Conservation (phyloP, 371 early-diverging fungal species). For the Apophysomyces sp. region DNA sequence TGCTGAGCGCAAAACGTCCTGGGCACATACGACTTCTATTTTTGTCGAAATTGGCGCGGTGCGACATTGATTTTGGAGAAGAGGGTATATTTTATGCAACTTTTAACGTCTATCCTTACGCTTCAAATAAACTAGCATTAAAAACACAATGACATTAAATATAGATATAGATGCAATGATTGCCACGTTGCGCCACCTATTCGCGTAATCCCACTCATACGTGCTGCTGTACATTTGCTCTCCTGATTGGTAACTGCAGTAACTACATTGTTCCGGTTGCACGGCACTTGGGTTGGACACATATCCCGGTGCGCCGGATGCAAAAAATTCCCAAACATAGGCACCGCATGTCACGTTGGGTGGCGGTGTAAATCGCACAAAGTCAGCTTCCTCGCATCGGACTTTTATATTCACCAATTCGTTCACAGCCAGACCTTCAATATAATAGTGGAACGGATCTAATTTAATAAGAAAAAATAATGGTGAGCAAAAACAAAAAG, state of each 20-base stretch:
- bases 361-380: conserved; percentile 50
- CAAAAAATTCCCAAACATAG: conserved; percentile 47
- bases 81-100: not conserved
- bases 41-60: too few relatives aligned
- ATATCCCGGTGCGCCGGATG: conserved; percentile 50
- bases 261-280: conserved; percentile 40
- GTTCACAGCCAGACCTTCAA: conserved; percentile 65
- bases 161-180: conserved; percentile 51
- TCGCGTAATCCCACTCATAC: conserved; percentile 55
- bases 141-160: conserved; percentile 47
- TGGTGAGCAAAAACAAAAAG: not conserved
- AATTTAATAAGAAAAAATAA: conserved; percentile 10
- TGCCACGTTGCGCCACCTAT: conserved; percentile 69
- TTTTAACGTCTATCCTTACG: conserved; percentile 24
- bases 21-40: too few relatives aligned
- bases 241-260: conserved; percentile 56
- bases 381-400: conserved; percentile 45
- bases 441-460: conserved; percentile 65
- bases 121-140: conserved; percentile 27
- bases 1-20: too few relatives aligned
- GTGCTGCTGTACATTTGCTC: conserved; percentile 40
- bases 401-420: conserved; percentile 53
- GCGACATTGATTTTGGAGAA: too few relatives aligned
- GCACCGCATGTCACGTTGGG: conserved; percentile 54
- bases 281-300: conserved; percentile 46